These are phyloP conservation scores for Silene uniflora DNA, from an alignment of 148 eudicot species.

Conservation along the genomic window DNA sequence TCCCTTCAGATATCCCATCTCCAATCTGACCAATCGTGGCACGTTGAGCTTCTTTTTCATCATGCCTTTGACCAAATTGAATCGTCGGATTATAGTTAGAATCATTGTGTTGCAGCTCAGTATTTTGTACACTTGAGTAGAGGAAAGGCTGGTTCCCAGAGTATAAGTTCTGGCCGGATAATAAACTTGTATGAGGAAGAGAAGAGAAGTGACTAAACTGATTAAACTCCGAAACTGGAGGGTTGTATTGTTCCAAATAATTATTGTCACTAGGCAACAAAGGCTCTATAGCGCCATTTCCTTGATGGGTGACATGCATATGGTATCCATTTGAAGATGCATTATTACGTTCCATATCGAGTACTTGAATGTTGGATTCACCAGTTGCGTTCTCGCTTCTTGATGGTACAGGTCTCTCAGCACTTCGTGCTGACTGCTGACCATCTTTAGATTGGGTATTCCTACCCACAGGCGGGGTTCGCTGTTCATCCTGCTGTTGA, in stretches of 20 bases:
- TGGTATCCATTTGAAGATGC: background rate
- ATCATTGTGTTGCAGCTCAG: background rate
- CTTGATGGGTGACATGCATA: background rate
- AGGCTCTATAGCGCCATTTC: background rate
- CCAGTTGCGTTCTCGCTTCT: too few relatives aligned
- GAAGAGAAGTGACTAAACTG: slow-evolving; percentile 32
- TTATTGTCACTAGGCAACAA: slow-evolving; percentile 33
- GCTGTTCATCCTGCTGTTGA: background rate
- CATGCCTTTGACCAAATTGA: background rate
- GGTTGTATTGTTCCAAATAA: slow-evolving; percentile 32
- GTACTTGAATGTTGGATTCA: background rate
- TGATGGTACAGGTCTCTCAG: background rate
- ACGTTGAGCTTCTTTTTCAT: background rate
- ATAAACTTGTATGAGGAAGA: slow-evolving; percentile 30
- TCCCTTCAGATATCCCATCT: background rate
- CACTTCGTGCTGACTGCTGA: too few relatives aligned
- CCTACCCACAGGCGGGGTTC: background rate
- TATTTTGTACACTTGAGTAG: background rate
- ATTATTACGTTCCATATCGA: background rate
- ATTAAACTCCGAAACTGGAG: slow-evolving; percentile 30
- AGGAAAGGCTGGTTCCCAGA: slow-evolving; percentile 20
- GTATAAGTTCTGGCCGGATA: slow-evolving; percentile 30
- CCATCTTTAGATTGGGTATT: too few relatives aligned
- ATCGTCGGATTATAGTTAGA: background rate
- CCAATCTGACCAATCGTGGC: background rate